Evolutionary conservation across 768 basidiomycete genomes (phyloP).

Genomic region (Rubroboletus satanas): DNA sequence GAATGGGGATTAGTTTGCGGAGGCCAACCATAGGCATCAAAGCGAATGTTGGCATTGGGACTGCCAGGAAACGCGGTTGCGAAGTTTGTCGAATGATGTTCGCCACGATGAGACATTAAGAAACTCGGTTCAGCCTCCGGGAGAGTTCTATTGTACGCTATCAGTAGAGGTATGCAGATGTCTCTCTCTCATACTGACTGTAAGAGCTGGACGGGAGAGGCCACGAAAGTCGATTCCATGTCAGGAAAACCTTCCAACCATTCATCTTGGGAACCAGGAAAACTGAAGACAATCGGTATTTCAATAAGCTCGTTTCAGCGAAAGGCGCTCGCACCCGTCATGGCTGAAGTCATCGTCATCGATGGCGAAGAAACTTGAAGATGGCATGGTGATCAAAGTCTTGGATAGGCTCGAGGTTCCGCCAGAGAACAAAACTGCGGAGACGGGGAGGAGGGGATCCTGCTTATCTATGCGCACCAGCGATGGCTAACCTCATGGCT

Average conservation of each 20-base stretch:
- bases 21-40: not conserved
- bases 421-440: too few relatives aligned
- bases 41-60: too few relatives aligned
- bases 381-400: not conserved
- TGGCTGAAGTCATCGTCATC: not conserved
- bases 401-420: not conserved
- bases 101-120: not conserved
- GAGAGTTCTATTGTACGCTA: not conserved
- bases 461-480: not conserved
- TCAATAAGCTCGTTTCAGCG: not conserved
- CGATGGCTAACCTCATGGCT: not conserved
- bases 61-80: too few relatives aligned
- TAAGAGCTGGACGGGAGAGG: not conserved
- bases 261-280: not conserved
- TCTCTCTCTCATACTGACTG: not conserved
- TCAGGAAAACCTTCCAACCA: not conserved
- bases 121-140: not conserved
- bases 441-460: too few relatives aligned
- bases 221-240: not conserved
- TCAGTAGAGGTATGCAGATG: not conserved
- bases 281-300: not conserved
- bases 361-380: not conserved
- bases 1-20: not conserved
- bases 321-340: not conserved
- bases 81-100: too few relatives aligned